phyloP scores from a whole-genome alignment of 257 asterid genomes.

The Eustoma russellianum region DNA sequence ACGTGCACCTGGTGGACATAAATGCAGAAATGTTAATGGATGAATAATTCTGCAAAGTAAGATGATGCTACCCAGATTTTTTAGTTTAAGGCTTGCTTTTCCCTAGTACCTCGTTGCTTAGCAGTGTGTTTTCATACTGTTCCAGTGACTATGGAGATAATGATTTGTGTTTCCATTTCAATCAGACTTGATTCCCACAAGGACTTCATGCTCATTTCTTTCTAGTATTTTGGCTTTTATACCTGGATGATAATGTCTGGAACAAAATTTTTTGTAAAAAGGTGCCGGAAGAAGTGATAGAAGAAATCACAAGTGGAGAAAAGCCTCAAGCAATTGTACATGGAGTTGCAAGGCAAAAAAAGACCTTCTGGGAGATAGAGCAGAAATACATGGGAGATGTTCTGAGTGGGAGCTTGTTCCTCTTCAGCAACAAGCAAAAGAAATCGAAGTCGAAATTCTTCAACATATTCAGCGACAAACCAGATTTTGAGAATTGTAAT shows the following conservation, averaged over 20 bases:
- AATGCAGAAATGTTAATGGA: no score
- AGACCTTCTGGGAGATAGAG: constrained; percentile 24
- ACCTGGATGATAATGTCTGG: no score
- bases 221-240: neutral
- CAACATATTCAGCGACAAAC: constrained; percentile 51
- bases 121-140: no score
- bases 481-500: constrained; percentile 63
- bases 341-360: constrained; percentile 19
- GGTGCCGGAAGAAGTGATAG: constrained; percentile 51
- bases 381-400: constrained; percentile 21
- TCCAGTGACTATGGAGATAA: no score
- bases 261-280: constrained; percentile 7
- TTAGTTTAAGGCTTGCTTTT: no score
- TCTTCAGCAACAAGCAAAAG: constrained; percentile 27
- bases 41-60: no score
- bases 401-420: constrained; percentile 17
- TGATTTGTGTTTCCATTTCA: no score
- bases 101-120: no score
- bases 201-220: no score
- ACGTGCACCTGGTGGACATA: no score
- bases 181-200: no score
- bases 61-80: no score
- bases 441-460: constrained; percentile 19
- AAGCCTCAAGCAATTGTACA: constrained; percentile 50
- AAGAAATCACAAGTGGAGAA: constrained; percentile 34